Base-by-base conservation (phyloP, 176 grass and related monocot genomes). In the Lolium perenne region DNA sequence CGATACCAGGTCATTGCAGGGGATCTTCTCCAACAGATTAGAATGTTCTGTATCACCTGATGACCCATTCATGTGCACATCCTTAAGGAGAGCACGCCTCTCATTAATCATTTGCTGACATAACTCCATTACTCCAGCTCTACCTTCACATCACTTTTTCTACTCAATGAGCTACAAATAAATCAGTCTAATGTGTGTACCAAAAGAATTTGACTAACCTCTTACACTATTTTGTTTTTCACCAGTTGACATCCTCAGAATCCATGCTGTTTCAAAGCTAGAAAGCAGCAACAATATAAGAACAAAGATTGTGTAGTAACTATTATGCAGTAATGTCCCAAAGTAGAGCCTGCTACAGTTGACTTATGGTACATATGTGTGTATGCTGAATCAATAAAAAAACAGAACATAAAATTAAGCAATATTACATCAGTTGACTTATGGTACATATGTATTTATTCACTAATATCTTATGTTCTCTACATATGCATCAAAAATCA, bases 241-340 rank as follows among this genome's bases (percentile, higher is more conserved):
- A 53, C 96, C 90, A 84, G 88, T 90, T 88, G 79, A 88, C 74
- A 85, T 87, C 56, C 76, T 93, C 71, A 95, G 71, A 58, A 92
- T 80, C 96, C 90, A 95, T n/a, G 79, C 86, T 56, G 75, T 80
- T 80, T 94, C 91, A 89, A 95, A 95, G 59, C 91, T 94, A 79
- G 26, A 91, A 74, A 85, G 78, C 6, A 63, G 59, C 43, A 51
- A 80, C 49, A 76, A 58, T 78, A 40, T 86, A 80, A 71, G 76
- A 56, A 83, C 60, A 61, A 88, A 43, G 20, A 81, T 51, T 78
- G 23, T 6, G 15, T 70, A 78, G 16, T 1, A 77, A 59, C 12
- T 61, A 62, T 41, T 18, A 80, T 11, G 76, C 10, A 81, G 50
- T 59, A 22, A 77, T 87, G 21, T 79, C 38, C 16, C 13, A 45